Evolutionary conservation across 306 rosid species (phyloP), one percentile per base, ranked within the genome.

Genomic region (Notholithocarpus densiflorus): DNA sequence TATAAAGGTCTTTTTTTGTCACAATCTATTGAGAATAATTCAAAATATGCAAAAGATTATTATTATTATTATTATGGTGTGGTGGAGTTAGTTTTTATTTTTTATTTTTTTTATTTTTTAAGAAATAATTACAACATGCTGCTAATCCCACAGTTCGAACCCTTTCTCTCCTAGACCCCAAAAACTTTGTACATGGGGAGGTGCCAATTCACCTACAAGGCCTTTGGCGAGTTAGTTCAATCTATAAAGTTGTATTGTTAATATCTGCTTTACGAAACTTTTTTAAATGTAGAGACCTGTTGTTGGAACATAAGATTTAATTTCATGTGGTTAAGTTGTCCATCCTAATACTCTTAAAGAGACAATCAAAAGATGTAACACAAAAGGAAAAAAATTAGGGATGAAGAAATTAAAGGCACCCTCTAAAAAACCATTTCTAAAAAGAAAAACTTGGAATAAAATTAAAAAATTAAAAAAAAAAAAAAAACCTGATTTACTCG

Each of bases 121-220:
- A 34, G 2, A 34, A 34, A 34, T 34, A 34, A 1, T 34, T 34
- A 34, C 0, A 34, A 34, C 40, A 34, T 34, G 7, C 2, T 34
- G 40, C 0, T 34, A 34, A 34, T 34, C 1, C 0, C 8, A 0
- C 8, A 1, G 8, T 34, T 34, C 1, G 8, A 34, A 34, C 8
- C 2, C 0, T 34, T 34, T 32, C 7, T 1, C 37, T 0, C 1
- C 0, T 32, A 32, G 2, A 1, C 1, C 7, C 1, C 37, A 32
- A 32, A 7, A 7, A 32, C 7, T 32, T 32, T 32, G 7, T 32
- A 0, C 7, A 32, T 5, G 7, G 0, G 1, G 7, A 32, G 1
- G 6, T 32, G 1, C 0, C 1, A 32, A 32, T 32, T 32, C 1
- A 32, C 0, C 37, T 32, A 32, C 7, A 32, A 32, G 7, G 0